These are phyloP conservation scores for Phoenix roebelenii DNA, from an alignment of 176 grass and related monocot species.

Conservation along the genomic window DNA sequence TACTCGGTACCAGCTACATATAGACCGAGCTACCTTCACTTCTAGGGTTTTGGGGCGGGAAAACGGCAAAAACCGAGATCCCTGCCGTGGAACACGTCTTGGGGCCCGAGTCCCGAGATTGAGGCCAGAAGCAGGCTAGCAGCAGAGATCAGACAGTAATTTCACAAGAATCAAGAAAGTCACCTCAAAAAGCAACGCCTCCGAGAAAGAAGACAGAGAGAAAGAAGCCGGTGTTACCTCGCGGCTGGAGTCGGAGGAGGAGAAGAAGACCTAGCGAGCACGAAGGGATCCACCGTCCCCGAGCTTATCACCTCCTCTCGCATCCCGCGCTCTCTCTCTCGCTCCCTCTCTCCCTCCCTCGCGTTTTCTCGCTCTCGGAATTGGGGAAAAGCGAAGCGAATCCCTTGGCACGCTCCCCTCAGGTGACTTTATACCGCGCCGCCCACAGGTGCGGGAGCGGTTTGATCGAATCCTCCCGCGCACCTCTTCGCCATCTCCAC, in stretches of 20 bases:
- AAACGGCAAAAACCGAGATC: too few relatives aligned
- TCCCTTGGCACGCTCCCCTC: slow-evolving; percentile 14
- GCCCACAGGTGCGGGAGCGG: not conserved
- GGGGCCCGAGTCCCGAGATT: too few relatives aligned
- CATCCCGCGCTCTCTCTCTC: slow-evolving; percentile 35
- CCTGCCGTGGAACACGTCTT: too few relatives aligned
- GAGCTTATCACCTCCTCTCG: slow-evolving; percentile 90
- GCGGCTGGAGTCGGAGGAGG: slow-evolving; percentile 70
- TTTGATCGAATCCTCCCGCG: not conserved
- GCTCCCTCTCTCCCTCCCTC: slow-evolving; percentile 15
- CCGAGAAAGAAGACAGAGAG: not conserved
- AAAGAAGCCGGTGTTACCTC: slow-evolving; percentile 35
- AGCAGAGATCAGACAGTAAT: slow-evolving; percentile 10
- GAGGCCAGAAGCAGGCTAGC: not conserved
- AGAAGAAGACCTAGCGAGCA: slow-evolving; percentile 57
- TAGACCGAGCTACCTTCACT: too few relatives aligned
- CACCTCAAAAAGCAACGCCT: slow-evolving; percentile 19
- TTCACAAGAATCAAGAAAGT: not conserved
- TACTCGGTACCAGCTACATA: too few relatives aligned
- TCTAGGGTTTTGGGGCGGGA: too few relatives aligned
- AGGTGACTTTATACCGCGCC: not conserved
- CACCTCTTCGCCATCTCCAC: not conserved
- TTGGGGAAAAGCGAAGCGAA: slow-evolving; percentile 6
- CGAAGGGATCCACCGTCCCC: slow-evolving; percentile 47
- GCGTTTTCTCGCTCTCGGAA: slow-evolving; percentile 3